Base-by-base conservation (phyloP, 371 early-diverging fungal genomes). In the Mucor plumbeus region DNA sequence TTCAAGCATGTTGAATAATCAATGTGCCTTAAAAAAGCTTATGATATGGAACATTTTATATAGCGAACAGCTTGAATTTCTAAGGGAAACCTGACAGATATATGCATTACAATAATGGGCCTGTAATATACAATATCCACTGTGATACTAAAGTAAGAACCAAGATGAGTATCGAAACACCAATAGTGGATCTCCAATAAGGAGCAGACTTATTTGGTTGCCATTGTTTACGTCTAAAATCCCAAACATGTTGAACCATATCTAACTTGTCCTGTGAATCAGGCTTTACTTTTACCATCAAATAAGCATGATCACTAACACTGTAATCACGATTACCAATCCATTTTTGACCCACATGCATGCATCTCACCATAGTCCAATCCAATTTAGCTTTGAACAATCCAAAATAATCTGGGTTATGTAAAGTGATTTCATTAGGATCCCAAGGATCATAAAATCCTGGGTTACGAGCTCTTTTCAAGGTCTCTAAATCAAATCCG, bases 391-490 rank as follows among this genome's bases (percentile, higher is more conserved):
- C 94, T 10, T 83, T 75, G 67, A 87, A 90, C 56, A 87, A 63
- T 4, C 91, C 91, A 48, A 81, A 80, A 59, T 90, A 90, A 38
- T 65, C 73, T 43, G 84, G 85, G 61, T 88, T 89, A 19, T 84
- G 83, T 7, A 94, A 74, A 2, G 94, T 93, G 34, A 88, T 74
- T 50, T 90, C 90, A 26, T 79, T 64, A 3, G 77, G 64, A 6
- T 86, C 67, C 85, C 88, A 94, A 13, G 92, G 92, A 54, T 94
- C 94, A 54, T 81, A 88, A 76, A 92, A 93, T 10, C 91, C 92
- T 1, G 92, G 91, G 60, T 92, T 92, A 14, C 86, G 80, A 7
- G 91, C 89, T 33, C 71, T 73, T 33, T 68, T 67, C 39, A 87
- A 35, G 1, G 86, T 87, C 7, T 79, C 69, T 13, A 69, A 48